Evolutionary conservation across 495 filamentous ascomycete genomes (phyloP).

Genomic region (Copromyces sp.): DNA sequence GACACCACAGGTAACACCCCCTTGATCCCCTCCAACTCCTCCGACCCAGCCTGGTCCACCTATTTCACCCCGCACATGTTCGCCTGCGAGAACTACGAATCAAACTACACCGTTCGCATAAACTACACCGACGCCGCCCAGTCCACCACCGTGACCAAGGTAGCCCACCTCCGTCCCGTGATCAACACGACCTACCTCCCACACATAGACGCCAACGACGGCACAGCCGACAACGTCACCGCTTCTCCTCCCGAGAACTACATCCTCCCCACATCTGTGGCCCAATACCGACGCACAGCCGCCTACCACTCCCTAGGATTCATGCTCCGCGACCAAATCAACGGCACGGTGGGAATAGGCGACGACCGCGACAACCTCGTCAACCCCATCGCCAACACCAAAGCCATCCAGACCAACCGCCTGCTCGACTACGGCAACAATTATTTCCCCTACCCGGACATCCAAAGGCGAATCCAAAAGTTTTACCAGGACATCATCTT

Average conservation of each 20-base stretch:
- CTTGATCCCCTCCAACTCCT: conserved; percentile 10
- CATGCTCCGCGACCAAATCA: conserved; percentile 23
- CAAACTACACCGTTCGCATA: conserved; percentile 24
- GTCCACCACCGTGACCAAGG: conserved; percentile 16
- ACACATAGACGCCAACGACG: conserved; percentile 22
- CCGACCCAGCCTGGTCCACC: conserved; percentile 16
- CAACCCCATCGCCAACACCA: conserved; percentile 26
- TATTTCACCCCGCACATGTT: conserved; percentile 28
- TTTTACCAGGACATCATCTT: conserved; percentile 30
- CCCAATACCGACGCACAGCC: conserved; percentile 21
- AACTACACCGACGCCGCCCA: conserved; percentile 22
- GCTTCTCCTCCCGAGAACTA: conserved; percentile 23
- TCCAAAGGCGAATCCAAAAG: conserved; percentile 14
- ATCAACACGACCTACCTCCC: conserved; percentile 28
- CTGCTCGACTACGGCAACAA: conserved; percentile 20
- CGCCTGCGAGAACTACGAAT: conserved; percentile 30
- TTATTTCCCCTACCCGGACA: conserved; percentile 17
- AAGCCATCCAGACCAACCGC: conserved; percentile 23
- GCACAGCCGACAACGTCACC: conserved; percentile 28
- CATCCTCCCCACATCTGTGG: conserved; percentile 19
- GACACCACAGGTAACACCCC: conserved; percentile 1
- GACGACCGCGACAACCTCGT: conserved; percentile 15
- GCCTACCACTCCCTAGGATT: conserved; percentile 27
- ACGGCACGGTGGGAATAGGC: conserved; percentile 20
- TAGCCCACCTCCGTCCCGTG: conserved; percentile 18